Conservation (phyloP, 441 rosid species). For the Eutrema salsugineum region DNA sequence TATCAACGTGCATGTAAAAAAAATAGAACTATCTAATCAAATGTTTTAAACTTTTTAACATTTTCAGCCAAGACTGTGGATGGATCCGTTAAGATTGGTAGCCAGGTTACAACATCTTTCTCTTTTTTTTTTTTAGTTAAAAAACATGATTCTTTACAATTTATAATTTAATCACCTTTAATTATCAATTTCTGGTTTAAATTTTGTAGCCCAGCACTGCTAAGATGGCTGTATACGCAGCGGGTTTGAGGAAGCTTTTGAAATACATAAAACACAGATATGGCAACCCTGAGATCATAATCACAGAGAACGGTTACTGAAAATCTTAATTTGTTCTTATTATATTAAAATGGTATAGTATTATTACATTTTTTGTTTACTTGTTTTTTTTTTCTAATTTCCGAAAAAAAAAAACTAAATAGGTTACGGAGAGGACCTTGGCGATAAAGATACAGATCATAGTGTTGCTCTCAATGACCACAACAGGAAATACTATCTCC, state of each 20-base stretch:
- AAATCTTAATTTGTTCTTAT: neutral
- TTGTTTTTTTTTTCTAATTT: neutral
- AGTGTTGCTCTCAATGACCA: slow-evolving; percentile 26
- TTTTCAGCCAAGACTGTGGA: slow-evolving; percentile 30
- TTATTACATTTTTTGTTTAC: no score
- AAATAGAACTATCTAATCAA: no score
- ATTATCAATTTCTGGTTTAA: neutral
- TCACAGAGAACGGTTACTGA: slow-evolving; percentile 42
- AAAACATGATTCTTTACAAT: neutral
- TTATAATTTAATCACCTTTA: neutral
- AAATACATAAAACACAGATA: slow-evolving; percentile 26
- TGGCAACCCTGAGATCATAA: slow-evolving; percentile 29
- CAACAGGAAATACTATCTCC: slow-evolving; percentile 32
- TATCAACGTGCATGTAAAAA: no score
- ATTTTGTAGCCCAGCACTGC: slow-evolving; percentile 26
- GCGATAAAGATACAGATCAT: slow-evolving; percentile 23
- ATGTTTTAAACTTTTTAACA: neutral
- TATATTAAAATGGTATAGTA: neutral
- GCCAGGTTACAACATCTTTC: slow-evolving; percentile 23
- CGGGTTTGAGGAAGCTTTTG: slow-evolving; percentile 33
- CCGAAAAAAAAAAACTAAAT: neutral
- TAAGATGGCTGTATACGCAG: slow-evolving; percentile 38
- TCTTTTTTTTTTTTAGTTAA: neutral
- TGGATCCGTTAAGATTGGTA: slow-evolving; percentile 35
- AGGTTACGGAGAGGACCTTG: slow-evolving; percentile 33